Percentiles rank a stretch among this genome's conserved stretches.
Evolutionary conservation across 805 yeast genomes (phyloP).

Genomic region (Zygosaccharomyces siamensis): DNA sequence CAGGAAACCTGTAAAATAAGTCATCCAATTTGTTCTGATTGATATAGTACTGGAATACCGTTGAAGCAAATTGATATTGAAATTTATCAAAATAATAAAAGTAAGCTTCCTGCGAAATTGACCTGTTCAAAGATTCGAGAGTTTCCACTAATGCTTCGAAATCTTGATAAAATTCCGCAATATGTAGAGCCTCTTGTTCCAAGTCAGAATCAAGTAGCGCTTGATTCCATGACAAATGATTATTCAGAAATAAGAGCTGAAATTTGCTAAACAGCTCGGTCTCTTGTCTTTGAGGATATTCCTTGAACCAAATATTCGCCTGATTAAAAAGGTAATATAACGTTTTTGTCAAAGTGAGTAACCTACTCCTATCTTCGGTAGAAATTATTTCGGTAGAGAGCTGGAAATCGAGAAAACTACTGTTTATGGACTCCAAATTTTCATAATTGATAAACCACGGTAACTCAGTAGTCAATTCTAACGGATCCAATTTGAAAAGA

Average conservation of each 20-base stretch:
- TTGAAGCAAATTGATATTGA: conserved; percentile 64
- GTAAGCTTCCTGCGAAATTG: conserved; percentile 45
- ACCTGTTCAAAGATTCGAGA: conserved; percentile 37
- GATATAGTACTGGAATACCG: conserved; percentile 56
- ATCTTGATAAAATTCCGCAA: conserved; percentile 66
- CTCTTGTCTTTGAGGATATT: conserved; percentile 18
- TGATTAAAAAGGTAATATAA: conserved; percentile 40
- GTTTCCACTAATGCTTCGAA: conserved; percentile 55
- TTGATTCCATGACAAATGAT: conserved; percentile 51
- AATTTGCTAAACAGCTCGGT: conserved; percentile 27
- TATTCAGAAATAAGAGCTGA: conserved; percentile 29
- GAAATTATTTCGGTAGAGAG: conserved; percentile 17
- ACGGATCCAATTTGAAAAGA: conserved; percentile 32
- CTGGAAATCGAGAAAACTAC: conserved; percentile 35
- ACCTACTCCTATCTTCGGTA: conserved; percentile 17
- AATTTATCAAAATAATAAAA: conserved; percentile 52
- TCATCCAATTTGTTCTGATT: conserved; percentile 47
- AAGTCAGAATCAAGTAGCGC: conserved; percentile 48
- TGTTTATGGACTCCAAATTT: conserved; percentile 39
- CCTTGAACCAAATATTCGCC: conserved; percentile 34
- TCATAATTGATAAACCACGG: conserved; percentile 49
- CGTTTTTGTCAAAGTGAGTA: conserved; percentile 38
- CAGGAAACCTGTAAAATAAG: conserved; percentile 53
- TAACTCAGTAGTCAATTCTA: conserved; percentile 28
- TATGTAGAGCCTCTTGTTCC: conserved; percentile 49